These are phyloP conservation scores for Selaginella tamariscina DNA, from an alignment of 75 land plant genomes.

Conservation along the genomic window DNA sequence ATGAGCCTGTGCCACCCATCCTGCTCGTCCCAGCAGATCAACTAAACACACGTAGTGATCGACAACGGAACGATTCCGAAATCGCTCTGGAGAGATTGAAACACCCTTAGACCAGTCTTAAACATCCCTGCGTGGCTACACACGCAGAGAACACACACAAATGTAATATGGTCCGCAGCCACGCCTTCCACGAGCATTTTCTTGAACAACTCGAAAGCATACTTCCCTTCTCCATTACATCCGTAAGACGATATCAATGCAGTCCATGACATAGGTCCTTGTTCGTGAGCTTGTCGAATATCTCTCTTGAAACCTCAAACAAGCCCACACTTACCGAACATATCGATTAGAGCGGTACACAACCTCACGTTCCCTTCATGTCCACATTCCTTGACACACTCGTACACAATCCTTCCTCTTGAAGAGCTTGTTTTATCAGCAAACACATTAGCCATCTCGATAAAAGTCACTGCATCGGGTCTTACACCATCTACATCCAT, in stretches of 20 bases:
- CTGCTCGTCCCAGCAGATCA: slow-evolving; percentile 8
- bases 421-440: not conserved
- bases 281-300: not conserved
- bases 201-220: not conserved
- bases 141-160: not conserved
- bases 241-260: not conserved
- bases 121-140: slow-evolving; percentile 2
- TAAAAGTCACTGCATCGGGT: slow-evolving; percentile 40
- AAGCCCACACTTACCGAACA: slow-evolving; percentile 2
- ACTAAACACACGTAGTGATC: not conserved
- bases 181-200: slow-evolving; percentile 1
- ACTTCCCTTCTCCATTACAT: not conserved
- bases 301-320: not conserved
- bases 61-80: not conserved
- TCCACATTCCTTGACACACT: not conserved
- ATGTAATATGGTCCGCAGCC: not conserved
- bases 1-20: not conserved
- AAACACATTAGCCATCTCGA: not conserved
- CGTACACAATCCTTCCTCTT: not conserved
- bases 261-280: not conserved
- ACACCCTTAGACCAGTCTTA: not conserved
- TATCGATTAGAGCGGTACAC: not conserved
- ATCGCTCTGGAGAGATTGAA: not conserved
- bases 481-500: slow-evolving; percentile 24
- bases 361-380: not conserved